phyloP scores from a whole-genome alignment of 78 protist species.

The Emiliania huxleyi region DNA sequence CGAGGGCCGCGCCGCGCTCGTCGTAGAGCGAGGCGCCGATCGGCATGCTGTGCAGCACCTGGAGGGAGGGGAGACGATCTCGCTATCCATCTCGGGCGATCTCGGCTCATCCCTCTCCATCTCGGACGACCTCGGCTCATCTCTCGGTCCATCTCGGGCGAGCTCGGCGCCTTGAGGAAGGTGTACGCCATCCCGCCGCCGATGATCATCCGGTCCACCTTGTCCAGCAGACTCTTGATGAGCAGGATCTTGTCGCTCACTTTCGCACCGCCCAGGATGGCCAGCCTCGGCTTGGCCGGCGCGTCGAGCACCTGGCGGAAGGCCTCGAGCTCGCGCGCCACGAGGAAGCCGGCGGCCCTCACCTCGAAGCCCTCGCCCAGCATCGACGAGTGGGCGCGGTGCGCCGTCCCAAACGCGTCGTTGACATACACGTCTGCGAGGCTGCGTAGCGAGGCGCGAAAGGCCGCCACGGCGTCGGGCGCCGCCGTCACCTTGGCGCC shows the following conservation, averaged over 20 bases:
- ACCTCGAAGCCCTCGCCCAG: slow-evolving; percentile 63
- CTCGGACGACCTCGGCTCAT: slow-evolving; percentile 67
- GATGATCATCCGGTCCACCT: slow-evolving; percentile 93
- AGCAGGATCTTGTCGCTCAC: slow-evolving; percentile 96
- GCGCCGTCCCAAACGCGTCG: slow-evolving; percentile 99
- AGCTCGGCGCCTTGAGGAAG: slow-evolving; percentile 85
- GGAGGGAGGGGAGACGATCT: too few relatives aligned
- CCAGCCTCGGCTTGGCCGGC: slow-evolving; percentile 93
- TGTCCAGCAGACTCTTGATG: slow-evolving; percentile 88
- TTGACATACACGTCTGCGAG: slow-evolving; percentile 95
- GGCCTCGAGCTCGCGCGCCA: slow-evolving; percentile 92
- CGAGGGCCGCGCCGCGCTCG: slow-evolving; percentile 80
- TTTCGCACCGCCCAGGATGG: slow-evolving; percentile 98
- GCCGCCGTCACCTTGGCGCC: slow-evolving; percentile 78
- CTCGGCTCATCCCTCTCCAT: slow-evolving; percentile 82
- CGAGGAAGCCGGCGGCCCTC: slow-evolving; percentile 90
- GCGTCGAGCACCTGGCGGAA: slow-evolving; percentile 85
- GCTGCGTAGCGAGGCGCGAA: slow-evolving; percentile 88
- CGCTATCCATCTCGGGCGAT: too few relatives aligned
- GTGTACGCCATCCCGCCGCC: slow-evolving; percentile 98
- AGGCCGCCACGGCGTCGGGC: slow-evolving; percentile 68
- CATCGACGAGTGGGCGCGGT: slow-evolving; percentile 95
- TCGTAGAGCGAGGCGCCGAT: slow-evolving; percentile 88
- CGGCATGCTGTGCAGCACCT: slow-evolving; percentile 13
- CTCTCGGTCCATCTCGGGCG: slow-evolving; percentile 54